Evolutionary conservation across 371 early-diverging fungal genomes (phyloP), one percentile per base, ranked within the genome.

Genomic region (Circinella umbellata): DNA sequence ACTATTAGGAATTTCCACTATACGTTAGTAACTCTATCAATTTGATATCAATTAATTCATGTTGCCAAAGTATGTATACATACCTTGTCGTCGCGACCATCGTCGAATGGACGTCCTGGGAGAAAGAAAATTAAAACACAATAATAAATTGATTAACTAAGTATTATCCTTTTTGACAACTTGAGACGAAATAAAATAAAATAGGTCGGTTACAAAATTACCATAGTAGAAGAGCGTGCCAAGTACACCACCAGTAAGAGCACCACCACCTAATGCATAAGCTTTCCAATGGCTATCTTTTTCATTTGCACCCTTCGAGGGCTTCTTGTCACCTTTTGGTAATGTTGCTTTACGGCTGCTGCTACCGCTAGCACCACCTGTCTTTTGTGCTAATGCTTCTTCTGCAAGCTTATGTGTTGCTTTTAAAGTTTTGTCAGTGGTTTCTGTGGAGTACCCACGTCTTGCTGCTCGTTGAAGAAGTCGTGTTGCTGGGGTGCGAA

Each of bases 251-350:
- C 73, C 75, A 35, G 70, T 69, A 15, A 68, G 62, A 46, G 66
- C 69, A 37, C 78, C 78, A 39, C 67, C 67, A 46, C 69, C 72
- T 15, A 71, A 11, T 18, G 73, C 75, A 66, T 73, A 71, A 1
- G 68, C 60, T 66, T 75, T 78, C 78, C 78, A 78, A 10, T 73
- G 70, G 35, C 38, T 65, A 27, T 67, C 63, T 38, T 70, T 71
- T 57, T 78, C 69, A 11, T 70, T 70, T 37, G 73, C 66, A 5
- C 73, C 75, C 72, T 82, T 85, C n/a, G 81, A 77, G 36, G 85
- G 85, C 70, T 82, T 85, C 72, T 77, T 79, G 76, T 80, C 79
- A 64, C 85, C 80, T 68, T 85, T 85, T 27, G 85, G 85, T 1
- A 74, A 71, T 18, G 82, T 85, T 27, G 83, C 73, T 57, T 73